phyloP scores from a whole-genome alignment of 768 basidiomycete genomes.

The Mycena metata region DNA sequence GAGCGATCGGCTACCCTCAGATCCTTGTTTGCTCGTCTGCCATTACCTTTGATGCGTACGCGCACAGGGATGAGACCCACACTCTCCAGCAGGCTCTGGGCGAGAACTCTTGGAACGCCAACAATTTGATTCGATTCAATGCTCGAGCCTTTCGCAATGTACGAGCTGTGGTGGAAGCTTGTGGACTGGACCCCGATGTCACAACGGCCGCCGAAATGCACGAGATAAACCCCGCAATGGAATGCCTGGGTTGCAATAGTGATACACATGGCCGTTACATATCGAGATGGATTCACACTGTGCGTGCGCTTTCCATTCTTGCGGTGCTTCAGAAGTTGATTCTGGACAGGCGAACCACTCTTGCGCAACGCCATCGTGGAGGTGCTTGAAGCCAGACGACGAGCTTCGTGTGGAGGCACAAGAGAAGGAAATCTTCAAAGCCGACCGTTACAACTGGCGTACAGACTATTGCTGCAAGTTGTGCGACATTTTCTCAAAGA shows the following conservation, averaged over 20 bases:
- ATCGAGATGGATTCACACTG: conserved; percentile 26
- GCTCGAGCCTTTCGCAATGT: neutral
- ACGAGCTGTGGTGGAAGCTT: conserved; percentile 17
- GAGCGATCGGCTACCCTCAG: conserved; percentile 17
- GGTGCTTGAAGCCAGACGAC: conserved; percentile 18
- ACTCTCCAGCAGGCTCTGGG: neutral
- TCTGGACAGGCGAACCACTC: conserved; percentile 5
- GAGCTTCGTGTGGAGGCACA: conserved; percentile 11
- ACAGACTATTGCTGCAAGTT: conserved; percentile 6
- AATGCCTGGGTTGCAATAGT: conserved; percentile 26
- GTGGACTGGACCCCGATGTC: conserved; percentile 27
- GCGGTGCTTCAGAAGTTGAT: neutral
- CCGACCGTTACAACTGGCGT: neutral
- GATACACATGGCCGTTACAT: neutral
- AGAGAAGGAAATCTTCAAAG: conserved; percentile 6
- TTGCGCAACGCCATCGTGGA: conserved; percentile 17
- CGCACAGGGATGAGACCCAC: neutral
- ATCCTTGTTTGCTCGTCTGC: conserved; percentile 16
- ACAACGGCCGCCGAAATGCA: conserved; percentile 25
- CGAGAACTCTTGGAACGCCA: conserved; percentile 20
- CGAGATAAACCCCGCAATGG: conserved; percentile 25
- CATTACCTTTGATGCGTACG: neutral
- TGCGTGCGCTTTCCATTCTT: neutral
- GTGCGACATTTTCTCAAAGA: conserved; percentile 2
- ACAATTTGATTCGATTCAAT: neutral